Conservation (phyloP, 495 filamentous ascomycete species). For the Hypoxylon trugodes region DNA sequence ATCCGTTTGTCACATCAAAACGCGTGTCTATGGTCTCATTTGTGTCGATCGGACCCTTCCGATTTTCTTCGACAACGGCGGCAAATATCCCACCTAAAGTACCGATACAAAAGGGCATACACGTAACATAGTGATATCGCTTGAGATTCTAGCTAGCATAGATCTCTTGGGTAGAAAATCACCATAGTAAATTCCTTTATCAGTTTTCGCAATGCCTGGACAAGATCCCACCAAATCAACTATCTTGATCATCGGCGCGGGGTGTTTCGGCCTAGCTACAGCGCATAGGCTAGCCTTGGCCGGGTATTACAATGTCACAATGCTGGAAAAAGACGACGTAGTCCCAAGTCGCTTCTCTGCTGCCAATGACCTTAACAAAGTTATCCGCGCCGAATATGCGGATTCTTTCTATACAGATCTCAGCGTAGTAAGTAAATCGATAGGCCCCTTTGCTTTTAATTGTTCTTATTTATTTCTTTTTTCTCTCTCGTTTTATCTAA, state of each 20-base stretch:
- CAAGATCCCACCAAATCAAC: not conserved
- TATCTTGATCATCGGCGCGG: constrained; percentile 53
- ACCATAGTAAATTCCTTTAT: no score
- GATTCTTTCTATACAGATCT: constrained; percentile 62
- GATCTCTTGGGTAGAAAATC: no score
- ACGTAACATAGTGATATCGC: no score
- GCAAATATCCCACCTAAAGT: no score
- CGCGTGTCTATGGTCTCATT: no score
- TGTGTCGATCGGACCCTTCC: no score
- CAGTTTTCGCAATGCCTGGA: no score
- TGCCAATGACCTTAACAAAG: constrained; percentile 63
- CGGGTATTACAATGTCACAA: constrained; percentile 52
- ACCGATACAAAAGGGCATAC: no score
- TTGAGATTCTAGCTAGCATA: no score
- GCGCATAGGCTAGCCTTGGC: constrained; percentile 52
- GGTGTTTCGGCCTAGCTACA: constrained; percentile 56
- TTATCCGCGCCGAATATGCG: constrained; percentile 64
- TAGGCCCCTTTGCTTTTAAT: not conserved
- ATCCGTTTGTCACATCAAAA: no score
- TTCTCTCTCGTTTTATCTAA: not conserved
- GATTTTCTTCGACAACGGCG: no score
- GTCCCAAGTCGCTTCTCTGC: constrained; percentile 56
- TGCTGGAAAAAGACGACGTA: constrained; percentile 52
- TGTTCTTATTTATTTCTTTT: not conserved
- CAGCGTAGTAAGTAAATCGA: constrained; percentile 3